Conservation (phyloP, 164 flowering plant species). For the Vitis amurensis region DNA sequence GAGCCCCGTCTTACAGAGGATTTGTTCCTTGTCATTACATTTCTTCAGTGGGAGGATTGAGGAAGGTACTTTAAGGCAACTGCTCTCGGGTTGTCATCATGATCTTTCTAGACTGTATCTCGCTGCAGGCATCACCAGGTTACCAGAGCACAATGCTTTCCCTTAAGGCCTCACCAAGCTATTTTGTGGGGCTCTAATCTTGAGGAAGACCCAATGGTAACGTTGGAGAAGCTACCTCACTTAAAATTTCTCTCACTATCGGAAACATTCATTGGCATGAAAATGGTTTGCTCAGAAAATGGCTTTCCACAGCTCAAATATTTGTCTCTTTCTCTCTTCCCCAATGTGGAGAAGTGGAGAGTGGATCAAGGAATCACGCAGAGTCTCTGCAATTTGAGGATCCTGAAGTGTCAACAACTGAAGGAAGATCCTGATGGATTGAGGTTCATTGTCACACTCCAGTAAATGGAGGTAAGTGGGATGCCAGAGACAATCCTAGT, state of each 20-base stretch:
- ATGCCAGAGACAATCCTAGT: constrained; percentile 16
- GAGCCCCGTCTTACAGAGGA: too few species aligned
- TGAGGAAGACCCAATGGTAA: constrained; percentile 17
- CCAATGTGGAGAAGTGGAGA: constrained; percentile 18
- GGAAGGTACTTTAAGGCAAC: too few species aligned
- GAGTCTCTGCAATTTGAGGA: constrained; percentile 1
- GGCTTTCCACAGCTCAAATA: constrained; percentile 28
- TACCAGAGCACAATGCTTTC: constrained; percentile 9
- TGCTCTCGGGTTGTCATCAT: too few species aligned
- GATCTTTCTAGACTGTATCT: constrained; percentile 9
- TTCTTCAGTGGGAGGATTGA: too few species aligned
- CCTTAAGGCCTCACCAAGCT: constrained; percentile 18
- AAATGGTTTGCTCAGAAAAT: constrained; percentile 19
- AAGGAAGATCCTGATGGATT: constrained; percentile 31
- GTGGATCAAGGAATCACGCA: constrained; percentile 31
- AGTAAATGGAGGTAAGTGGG: constrained; percentile 8
- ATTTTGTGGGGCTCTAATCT: neutral
- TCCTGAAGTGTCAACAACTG: neutral
- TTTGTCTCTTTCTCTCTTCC: neutral
- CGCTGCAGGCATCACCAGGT: constrained; percentile 10
- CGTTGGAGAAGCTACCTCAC: constrained; percentile 19
- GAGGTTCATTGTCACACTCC: constrained; percentile 11
- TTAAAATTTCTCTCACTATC: constrained; percentile 6
- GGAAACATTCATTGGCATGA: constrained; percentile 7
- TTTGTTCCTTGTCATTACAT: too few species aligned